Conservation (phyloP, 2,329 filamentous ascomycete genomes). For the Monilinia aucupariae region DNA sequence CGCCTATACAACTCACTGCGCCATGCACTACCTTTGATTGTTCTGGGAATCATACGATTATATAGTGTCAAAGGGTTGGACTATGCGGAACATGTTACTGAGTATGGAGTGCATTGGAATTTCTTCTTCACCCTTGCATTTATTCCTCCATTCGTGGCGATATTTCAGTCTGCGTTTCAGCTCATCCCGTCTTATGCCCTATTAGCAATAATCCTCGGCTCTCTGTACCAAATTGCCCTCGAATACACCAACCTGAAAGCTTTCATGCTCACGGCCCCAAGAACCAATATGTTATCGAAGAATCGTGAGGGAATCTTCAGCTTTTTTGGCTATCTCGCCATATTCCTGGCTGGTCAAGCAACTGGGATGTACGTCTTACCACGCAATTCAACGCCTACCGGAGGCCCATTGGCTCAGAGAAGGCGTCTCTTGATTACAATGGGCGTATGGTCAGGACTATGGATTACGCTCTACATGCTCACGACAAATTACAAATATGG, state of each 20-base stretch:
- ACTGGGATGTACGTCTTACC: constrained; percentile 76
- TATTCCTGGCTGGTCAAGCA: constrained; percentile 86
- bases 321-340: constrained; percentile 87
- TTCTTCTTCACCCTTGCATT: constrained; percentile 96
- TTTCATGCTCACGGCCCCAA: constrained; percentile 76
- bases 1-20: constrained; percentile 64
- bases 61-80: constrained; percentile 89
- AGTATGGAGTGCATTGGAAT: constrained; percentile 99
- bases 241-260: constrained; percentile 73
- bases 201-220: constrained; percentile 63
- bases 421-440: constrained; percentile 59
- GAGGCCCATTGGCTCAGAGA: constrained; percentile 44
- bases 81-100: constrained; percentile 94
- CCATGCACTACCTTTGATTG: constrained; percentile 76
- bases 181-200: constrained; percentile 71
- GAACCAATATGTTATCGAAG: constrained; percentile 73
- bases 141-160: constrained; percentile 79
- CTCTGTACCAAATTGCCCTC: constrained; percentile 68
- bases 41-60: constrained; percentile 74
- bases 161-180: constrained; percentile 68
- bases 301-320: constrained; percentile 96
- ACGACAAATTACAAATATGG: constrained; percentile 65
- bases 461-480: constrained; percentile 65
- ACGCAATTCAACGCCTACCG: constrained; percentile 42
- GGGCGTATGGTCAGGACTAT: constrained; percentile 58